Evolutionary conservation across 495 filamentous ascomycete species (phyloP).

Genomic region (Neurospora sp.): DNA sequence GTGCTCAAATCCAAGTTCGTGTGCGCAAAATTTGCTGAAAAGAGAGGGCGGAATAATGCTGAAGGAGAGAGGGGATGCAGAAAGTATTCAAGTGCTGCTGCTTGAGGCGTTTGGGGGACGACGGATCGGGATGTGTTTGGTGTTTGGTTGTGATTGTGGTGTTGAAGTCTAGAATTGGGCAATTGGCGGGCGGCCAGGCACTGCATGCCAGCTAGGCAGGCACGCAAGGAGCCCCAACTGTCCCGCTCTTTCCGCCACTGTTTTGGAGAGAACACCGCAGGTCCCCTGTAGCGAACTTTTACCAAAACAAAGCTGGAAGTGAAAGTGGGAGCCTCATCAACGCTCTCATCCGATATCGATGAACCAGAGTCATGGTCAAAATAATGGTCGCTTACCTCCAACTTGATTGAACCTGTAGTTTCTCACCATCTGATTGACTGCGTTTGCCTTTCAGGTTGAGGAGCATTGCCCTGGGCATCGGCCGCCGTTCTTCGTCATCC

Average conservation of each 20-base stretch:
- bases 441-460: not conserved
- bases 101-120: not conserved
- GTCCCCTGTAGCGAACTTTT: not conserved
- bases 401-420: no score
- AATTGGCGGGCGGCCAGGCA: not conserved
- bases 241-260: not conserved
- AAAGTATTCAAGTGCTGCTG: not conserved
- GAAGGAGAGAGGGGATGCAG: not conserved
- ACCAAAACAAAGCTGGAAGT: not conserved
- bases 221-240: not conserved
- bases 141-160: not conserved
- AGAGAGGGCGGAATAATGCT: not conserved
- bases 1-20: not conserved
- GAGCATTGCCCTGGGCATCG: no score
- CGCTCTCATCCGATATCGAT: not conserved
- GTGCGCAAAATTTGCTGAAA: not conserved
- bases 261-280: not conserved
- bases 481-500: no score
- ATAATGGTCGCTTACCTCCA: not conserved
- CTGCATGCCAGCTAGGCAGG: not conserved
- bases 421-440: not conserved
- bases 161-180: not conserved
- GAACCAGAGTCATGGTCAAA: not conserved
- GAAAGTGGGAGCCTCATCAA: not conserved
- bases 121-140: not conserved